phyloP scores from a whole-genome alignment of 306 rosid genomes.

The Prunus kanzakura region DNA sequence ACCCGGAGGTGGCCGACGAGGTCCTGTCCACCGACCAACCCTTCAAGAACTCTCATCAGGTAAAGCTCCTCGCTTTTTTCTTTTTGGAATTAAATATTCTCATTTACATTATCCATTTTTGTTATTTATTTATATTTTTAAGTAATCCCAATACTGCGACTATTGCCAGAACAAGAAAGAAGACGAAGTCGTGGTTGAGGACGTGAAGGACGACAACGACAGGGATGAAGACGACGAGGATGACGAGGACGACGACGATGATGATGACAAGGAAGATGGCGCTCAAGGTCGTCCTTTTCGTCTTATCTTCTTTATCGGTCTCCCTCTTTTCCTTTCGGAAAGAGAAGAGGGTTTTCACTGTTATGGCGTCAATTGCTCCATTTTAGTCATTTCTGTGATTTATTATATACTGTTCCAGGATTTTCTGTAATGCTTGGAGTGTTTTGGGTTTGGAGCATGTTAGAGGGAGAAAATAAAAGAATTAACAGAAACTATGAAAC shows the following conservation, averaged over 20 bases:
- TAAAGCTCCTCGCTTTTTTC: neutral
- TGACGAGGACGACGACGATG: conserved; percentile 39
- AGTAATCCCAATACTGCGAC: neutral
- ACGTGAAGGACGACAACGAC: conserved; percentile 62
- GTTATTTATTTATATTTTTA: neutral
- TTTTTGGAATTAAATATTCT: neutral
- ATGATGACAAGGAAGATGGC: conserved; percentile 58
- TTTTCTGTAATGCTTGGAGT: neutral
- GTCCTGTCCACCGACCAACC: conserved; percentile 33
- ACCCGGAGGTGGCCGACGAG: conserved; percentile 34
- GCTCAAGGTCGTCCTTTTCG: conserved; percentile 39
- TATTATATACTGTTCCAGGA: neutral
- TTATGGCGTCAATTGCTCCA: neutral
- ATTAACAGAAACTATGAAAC: neutral
- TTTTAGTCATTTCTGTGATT: neutral
- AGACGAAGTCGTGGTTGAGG: conserved; percentile 60
- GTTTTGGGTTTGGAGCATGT: neutral
- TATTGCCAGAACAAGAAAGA: conserved; percentile 44
- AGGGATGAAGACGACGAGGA: conserved; percentile 47
- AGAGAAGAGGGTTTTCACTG: neutral
- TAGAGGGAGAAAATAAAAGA: neutral
- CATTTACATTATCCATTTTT: neutral
- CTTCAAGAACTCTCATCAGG: conserved; percentile 47
- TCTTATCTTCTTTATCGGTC: too few relatives aligned
- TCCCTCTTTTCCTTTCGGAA: too few relatives aligned